phyloP scores from a whole-genome alignment of 2,329 filamentous ascomycete genomes.

The Coniochaeta ligniaria region DNA sequence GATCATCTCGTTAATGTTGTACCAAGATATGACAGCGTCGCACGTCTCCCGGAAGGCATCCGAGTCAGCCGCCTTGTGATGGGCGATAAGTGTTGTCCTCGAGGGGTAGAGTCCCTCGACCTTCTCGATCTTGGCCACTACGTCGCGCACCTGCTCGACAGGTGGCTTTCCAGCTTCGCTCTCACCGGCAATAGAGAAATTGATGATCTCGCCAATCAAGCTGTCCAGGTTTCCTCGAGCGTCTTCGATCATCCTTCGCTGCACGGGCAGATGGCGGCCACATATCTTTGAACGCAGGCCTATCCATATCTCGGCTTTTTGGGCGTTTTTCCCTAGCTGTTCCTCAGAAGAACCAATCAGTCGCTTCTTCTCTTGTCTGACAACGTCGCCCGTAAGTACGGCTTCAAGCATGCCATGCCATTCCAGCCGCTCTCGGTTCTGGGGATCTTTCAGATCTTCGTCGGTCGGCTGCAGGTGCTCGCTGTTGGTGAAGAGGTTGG shows the following conservation, averaged over 20 bases:
- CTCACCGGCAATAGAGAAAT: slow-evolving; percentile 90
- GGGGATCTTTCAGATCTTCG: slow-evolving; percentile 82
- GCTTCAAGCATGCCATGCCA: slow-evolving; percentile 98
- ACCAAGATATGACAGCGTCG: slow-evolving; percentile 88
- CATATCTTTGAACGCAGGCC: slow-evolving; percentile 78
- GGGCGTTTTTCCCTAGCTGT: slow-evolving; percentile 52
- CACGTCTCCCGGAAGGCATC: slow-evolving; percentile 73
- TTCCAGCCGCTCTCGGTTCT: slow-evolving; percentile 83
- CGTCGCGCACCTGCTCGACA: slow-evolving; percentile 79
- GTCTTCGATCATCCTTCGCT: slow-evolving; percentile 84
- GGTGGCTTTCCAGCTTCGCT: slow-evolving; percentile 85
- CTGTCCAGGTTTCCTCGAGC: slow-evolving; percentile 66
- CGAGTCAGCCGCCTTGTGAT: slow-evolving; percentile 71
- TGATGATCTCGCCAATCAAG: slow-evolving; percentile 78
- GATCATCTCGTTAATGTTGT: slow-evolving; percentile 94
- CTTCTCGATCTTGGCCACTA: slow-evolving; percentile 85
- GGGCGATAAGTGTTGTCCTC: slow-evolving; percentile 62
- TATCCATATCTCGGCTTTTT: slow-evolving; percentile 79
- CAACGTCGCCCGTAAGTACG: slow-evolving; percentile 91
- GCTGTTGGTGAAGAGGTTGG: slow-evolving; percentile 85
- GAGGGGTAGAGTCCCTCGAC: slow-evolving; percentile 83
- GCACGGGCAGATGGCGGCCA: slow-evolving; percentile 75
- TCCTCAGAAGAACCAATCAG: slow-evolving; percentile 70
- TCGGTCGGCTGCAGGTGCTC: slow-evolving; percentile 82
- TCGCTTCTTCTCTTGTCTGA: slow-evolving; percentile 95